Base-by-base conservation (phyloP, 2,329 filamentous ascomycete genomes). In the Leptographium flavum region DNA sequence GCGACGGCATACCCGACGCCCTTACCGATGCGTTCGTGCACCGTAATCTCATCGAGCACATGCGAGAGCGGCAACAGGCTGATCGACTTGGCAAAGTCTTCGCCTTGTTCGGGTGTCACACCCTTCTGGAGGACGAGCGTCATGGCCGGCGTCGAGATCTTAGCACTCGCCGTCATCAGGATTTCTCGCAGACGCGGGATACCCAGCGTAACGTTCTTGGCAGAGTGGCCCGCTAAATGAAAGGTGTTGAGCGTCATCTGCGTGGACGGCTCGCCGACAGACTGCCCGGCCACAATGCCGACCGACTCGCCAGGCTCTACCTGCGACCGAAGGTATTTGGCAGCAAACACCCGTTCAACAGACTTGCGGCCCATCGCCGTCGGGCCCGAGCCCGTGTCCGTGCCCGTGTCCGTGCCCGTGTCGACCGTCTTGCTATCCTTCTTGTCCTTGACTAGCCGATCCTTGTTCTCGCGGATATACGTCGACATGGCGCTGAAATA, bases 201-300 rank as follows among this genome's bases (percentile, higher is more conserved):
- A 85, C 92, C 92, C 19, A 95, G 76, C 1, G 92, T 98, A 59
- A 98, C 93, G 74, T 98, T 98, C 72, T 95, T 96, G 27, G 92
- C 83, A 19, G 92, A 88, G 70, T 96, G 90, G 58, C 92, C 92
- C 63, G 92, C 92, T 76, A 98, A 85, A 74, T 98, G 92, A 76
- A 98, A 98, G 25, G 93, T 98, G 66, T 98, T 98, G 45, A 98
- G 69, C 8, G 93, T 98, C 93, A 98, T 98, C 63, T 98, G 92
- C 11, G 92, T 98, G 3, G 88, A 95, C 9, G 93, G 92, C 60
- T 98, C 93, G 59, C 92, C 92, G 36, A 98, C 81, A 28, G 90
- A 96, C 64, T 98, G 92, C 10, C 88, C 88, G 42, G 93, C 93
- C 48, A 98, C 86, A 51, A 98, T 93, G 53, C 92, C 92, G 23